Evolutionary conservation across 352 stramenopile genomes (phyloP), one percentile per base, ranked within the genome.

Genomic region (Globisporangium alternatum): DNA sequence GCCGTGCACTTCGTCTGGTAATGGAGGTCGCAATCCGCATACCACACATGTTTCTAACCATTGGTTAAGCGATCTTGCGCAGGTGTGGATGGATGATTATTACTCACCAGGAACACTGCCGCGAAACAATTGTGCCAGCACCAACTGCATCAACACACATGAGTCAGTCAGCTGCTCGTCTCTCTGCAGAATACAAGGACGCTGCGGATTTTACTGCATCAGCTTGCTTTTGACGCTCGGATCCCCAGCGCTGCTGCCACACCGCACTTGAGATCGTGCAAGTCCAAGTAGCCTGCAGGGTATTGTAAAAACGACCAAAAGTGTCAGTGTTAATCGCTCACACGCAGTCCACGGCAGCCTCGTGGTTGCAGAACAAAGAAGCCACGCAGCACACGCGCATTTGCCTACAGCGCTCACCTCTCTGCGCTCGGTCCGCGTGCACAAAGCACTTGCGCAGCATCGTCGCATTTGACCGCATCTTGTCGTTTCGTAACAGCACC

Each of bases 251-350:
- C 76, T 2, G 83, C 81, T 9, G 80, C 81, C 25, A 92, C 79
- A 19, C 67, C 81, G 44, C 81, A 90, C n/a, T 90, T 92, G n/a
- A 90, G 69, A 10, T 90, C 81, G 10, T 74, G 68, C 1, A 72
- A 43, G 5, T 58, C 30, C 44, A 92, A 68, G 41, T 66, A 66
- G 2, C 80, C 82, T 91, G 28, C 19, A 2, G 25, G 25, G 25
- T 28, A 28, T 28, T 28, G 25, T 28, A 28, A 28, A 28, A 28
- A 28, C 25, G 25, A 28, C 2, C 25, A 28, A 28, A 28, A 28
- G 25, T 28, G 47, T 54, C 25, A 35, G 12, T 54, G 47, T 2
- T 9, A 9, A 22, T 49, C 22, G 25, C 21, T 17, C 13, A 25
- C 21, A 52, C 13, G 9, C 44, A 49, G 19, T 13, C 19, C 25